These are phyloP conservation scores for Fusarium avenaceum DNA, from an alignment of 2,329 filamentous ascomycete genomes.

Conservation along the genomic window DNA sequence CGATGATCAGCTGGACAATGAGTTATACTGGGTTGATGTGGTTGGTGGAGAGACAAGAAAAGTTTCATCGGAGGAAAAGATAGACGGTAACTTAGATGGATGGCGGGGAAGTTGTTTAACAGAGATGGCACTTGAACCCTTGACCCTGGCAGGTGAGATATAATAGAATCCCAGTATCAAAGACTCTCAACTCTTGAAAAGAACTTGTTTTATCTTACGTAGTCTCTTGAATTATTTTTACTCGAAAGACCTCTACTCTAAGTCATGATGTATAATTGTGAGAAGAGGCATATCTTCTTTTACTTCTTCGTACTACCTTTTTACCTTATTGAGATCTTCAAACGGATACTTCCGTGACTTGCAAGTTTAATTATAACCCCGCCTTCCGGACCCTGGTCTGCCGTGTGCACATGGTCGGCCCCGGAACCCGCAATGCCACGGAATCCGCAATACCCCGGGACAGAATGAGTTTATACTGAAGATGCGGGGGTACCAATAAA, in stretches of 20 bases:
- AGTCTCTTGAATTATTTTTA: neutral
- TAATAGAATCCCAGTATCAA: neutral
- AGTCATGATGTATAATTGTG: no score
- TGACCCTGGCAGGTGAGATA: neutral
- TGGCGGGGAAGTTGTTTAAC: conserved; percentile 27
- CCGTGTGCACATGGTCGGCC: conserved; percentile 10
- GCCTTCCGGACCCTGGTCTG: conserved; percentile 12
- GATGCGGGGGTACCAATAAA: conserved; percentile 2
- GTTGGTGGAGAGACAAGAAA: conserved; percentile 35
- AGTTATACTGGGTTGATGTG: conserved; percentile 17
- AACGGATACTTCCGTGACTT: neutral
- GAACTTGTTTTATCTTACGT: neutral
- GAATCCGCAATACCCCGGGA: conserved; percentile 16
- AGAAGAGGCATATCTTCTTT: neutral
- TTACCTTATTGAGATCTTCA: neutral
- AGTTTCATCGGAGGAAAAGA: conserved; percentile 10
- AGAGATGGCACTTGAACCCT: conserved; percentile 21
- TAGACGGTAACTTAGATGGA: neutral
- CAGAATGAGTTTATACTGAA: neutral
- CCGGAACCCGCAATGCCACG: neutral
- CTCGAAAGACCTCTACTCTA: neutral
- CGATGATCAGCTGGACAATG: conserved; percentile 39
- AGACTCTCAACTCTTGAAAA: neutral
- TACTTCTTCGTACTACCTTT: neutral
- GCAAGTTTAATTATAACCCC: neutral